phyloP scores from a whole-genome alignment of 371 early-diverging fungal species.

The Actinomucor elegans region DNA sequence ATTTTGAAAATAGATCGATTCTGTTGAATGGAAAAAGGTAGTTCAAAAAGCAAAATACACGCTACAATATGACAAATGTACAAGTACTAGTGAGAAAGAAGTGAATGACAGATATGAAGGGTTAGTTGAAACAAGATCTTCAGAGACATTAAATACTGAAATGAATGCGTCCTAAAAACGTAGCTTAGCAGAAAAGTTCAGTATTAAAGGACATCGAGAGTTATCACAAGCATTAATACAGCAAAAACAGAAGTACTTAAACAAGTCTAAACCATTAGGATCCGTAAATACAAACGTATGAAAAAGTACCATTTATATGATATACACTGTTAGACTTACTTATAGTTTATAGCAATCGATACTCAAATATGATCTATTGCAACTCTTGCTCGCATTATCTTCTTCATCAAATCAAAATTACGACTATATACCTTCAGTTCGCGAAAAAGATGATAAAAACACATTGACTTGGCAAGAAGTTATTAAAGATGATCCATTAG shows the following conservation, averaged over 20 bases:
- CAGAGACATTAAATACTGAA: no score
- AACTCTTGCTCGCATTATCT: slow-evolving; percentile 12
- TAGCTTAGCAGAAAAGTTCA: slow-evolving; percentile 18
- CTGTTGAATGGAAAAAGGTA: neutral
- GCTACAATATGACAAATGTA: slow-evolving; percentile 15
- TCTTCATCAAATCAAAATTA: slow-evolving; percentile 13
- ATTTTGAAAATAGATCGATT: neutral
- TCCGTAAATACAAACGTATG: slow-evolving; percentile 3
- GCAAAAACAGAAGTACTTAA: neutral
- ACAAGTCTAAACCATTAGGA: neutral
- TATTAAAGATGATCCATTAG: slow-evolving; percentile 29
- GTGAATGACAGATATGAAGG: slow-evolving; percentile 15
- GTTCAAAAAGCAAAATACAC: slow-evolving; percentile 13
- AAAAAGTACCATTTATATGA: no score
- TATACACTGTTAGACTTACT: no score
- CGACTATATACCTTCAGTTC: neutral
- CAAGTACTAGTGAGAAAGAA: slow-evolving; percentile 21
- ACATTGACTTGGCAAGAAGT: slow-evolving; percentile 24
- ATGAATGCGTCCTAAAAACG: no score
- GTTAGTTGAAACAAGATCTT: slow-evolving; percentile 5
- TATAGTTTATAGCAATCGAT: slow-evolving; percentile 6
- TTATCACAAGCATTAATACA: slow-evolving; percentile 5
- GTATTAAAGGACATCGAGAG: slow-evolving; percentile 12
- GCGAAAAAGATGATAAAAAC: neutral
- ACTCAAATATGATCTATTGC: slow-evolving; percentile 25